phyloP scores from a whole-genome alignment of 805 yeast genomes.

The Myxozyma neotropica region DNA sequence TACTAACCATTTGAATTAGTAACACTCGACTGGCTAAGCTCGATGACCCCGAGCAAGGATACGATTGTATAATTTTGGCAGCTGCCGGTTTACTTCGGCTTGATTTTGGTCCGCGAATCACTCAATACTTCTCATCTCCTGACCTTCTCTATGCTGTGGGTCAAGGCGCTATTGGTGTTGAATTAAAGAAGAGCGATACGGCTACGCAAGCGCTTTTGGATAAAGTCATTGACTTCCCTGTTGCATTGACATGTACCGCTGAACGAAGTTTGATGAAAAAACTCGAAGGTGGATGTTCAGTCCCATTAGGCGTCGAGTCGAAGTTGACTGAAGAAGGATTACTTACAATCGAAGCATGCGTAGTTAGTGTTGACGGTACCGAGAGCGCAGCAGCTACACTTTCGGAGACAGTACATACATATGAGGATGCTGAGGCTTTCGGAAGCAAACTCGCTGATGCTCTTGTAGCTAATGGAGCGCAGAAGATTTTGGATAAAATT shows the following conservation, averaged over 20 bases:
- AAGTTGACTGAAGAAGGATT: constrained; percentile 5
- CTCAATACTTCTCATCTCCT: constrained; percentile 66
- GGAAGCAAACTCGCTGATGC: constrained; percentile 71
- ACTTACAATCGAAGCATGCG: constrained; percentile 46
- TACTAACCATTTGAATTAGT: background rate
- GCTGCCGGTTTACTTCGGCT: constrained; percentile 86
- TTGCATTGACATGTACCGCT: constrained; percentile 78
- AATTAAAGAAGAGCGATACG: constrained; percentile 72
- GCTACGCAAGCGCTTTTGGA: constrained; percentile 60
- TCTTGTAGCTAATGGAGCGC: constrained; percentile 78
- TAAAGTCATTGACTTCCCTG: constrained; percentile 63
- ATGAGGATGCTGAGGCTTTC: constrained; percentile 65
- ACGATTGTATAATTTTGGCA: constrained; percentile 79
- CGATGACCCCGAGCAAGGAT: constrained; percentile 60
- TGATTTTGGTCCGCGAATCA: constrained; percentile 73
- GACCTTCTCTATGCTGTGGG: constrained; percentile 96
- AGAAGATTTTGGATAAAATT: constrained; percentile 74
- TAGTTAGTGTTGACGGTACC: constrained; percentile 82
- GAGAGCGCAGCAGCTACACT: constrained; percentile 63
- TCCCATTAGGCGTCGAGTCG: constrained; percentile 85
- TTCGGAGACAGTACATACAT: constrained; percentile 46
- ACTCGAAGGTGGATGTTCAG: constrained; percentile 97
- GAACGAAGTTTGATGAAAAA: constrained; percentile 86
- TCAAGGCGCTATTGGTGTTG: constrained; percentile 97
- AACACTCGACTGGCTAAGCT: constrained; percentile 80